Evolutionary conservation across 2,329 filamentous ascomycete genomes (phyloP).

Genomic region (Cercospora zeae-maydis): DNA sequence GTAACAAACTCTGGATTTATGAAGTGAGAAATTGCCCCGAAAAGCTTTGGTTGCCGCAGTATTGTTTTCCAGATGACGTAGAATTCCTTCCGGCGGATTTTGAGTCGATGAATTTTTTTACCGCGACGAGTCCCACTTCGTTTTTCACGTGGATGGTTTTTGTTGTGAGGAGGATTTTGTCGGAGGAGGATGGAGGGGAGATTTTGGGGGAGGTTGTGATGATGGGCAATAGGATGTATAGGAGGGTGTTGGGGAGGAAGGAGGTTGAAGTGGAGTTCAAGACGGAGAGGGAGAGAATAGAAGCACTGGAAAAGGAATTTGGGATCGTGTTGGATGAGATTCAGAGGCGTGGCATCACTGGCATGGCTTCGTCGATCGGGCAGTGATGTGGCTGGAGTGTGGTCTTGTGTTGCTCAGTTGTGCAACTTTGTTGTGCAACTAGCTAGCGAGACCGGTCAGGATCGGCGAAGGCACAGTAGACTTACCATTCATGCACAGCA

Average conservation of each 20-base stretch:
- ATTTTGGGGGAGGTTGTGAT: constrained; percentile 40
- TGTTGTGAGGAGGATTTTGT: constrained; percentile 53
- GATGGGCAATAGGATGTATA: constrained; percentile 45
- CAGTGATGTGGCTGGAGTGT: neutral
- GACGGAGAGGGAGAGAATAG: constrained; percentile 42
- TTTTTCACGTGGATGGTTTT: constrained; percentile 56
- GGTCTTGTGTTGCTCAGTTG: neutral
- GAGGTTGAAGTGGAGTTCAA: constrained; percentile 40
- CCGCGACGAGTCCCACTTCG: constrained; percentile 48
- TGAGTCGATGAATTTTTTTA: constrained; percentile 56
- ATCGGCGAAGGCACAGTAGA: neutral
- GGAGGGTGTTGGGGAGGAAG: constrained; percentile 44
- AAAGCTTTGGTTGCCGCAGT: constrained; percentile 55
- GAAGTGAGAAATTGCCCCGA: constrained; percentile 30
- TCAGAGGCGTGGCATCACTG: constrained; percentile 40
- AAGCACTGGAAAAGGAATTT: constrained; percentile 44
- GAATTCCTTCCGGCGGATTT: constrained; percentile 63
- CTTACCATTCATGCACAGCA: neutral
- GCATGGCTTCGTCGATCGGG: constrained; percentile 19
- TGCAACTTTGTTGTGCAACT: neutral
- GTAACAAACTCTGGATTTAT: constrained; percentile 44
- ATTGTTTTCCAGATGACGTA: constrained; percentile 59
- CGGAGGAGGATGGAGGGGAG: constrained; percentile 35
- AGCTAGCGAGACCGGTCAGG: neutral
- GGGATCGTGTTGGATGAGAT: constrained; percentile 40